Conservation (phyloP, 2,329 filamentous ascomycete species). For the Trichoderma endophyticum region DNA sequence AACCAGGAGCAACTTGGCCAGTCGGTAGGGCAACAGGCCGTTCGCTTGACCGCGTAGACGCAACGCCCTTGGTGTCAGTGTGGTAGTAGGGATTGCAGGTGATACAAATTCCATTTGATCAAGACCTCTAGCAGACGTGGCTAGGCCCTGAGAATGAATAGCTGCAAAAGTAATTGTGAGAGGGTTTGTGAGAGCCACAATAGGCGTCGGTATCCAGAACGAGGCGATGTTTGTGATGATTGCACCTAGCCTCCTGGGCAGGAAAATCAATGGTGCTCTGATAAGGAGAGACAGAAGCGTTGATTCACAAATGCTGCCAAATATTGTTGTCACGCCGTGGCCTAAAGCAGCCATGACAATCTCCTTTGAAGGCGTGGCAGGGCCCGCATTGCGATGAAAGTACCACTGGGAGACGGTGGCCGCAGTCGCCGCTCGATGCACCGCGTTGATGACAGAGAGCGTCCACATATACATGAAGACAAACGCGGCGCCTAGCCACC, state of each 20-base stretch:
- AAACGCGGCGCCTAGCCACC: conserved; percentile 94
- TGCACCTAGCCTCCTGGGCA: conserved; percentile 65
- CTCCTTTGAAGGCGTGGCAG: conserved; percentile 71
- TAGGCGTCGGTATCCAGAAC: conserved; percentile 78
- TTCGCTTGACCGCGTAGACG: conserved; percentile 41
- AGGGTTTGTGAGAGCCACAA: conserved; percentile 84
- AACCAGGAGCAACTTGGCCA: conserved; percentile 88
- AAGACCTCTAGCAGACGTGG: conserved; percentile 72
- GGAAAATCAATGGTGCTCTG: conserved; percentile 77
- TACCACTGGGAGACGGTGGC: conserved; percentile 99
- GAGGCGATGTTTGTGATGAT: conserved; percentile 72
- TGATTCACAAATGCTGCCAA: conserved; percentile 87
- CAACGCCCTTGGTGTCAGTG: conserved; percentile 56
- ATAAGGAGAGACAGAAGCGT: conserved; percentile 78
- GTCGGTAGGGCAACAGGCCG: conserved; percentile 77
- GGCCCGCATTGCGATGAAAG: conserved; percentile 84
- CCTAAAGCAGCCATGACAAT: conserved; percentile 79
- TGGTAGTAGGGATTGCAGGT: conserved; percentile 70
- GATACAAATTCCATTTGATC: conserved; percentile 79
- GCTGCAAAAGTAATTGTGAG: conserved; percentile 89
- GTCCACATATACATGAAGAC: conserved; percentile 96
- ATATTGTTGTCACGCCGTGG: conserved; percentile 81
- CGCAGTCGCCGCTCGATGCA: conserved; percentile 87
- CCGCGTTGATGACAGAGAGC: conserved; percentile 77
- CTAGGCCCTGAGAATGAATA: conserved; percentile 84